phyloP scores from a whole-genome alignment of 2,329 filamentous ascomycete genomes.

The Cytospora leucostoma region DNA sequence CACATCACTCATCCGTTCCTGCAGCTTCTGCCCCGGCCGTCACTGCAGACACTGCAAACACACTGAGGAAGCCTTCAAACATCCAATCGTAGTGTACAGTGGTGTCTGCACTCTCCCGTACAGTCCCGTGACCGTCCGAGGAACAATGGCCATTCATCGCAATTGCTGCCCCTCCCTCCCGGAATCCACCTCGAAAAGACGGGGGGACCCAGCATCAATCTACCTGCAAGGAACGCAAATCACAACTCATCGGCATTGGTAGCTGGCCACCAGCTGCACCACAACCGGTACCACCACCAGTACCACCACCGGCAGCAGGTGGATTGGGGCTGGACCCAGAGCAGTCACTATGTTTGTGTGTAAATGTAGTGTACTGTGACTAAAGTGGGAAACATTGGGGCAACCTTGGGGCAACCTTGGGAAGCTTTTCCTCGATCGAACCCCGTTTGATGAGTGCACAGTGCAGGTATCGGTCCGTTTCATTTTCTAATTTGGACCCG shows the following conservation, averaged over 20 bases:
- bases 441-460: not conserved
- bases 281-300: too few relatives aligned
- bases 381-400: not conserved
- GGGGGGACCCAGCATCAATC: not conserved
- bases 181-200: not conserved
- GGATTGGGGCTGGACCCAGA: not conserved
- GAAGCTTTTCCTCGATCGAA: not conserved
- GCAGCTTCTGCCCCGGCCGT: not conserved
- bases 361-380: too few relatives aligned
- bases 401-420: not conserved
- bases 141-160: not conserved
- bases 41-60: not conserved
- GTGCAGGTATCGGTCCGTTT: not conserved
- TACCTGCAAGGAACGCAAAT: slow-evolving; percentile 1
- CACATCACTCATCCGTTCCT: not conserved
- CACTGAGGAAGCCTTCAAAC: not conserved
- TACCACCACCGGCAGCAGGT: not conserved
- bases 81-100: not conserved
- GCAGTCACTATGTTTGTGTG: too few relatives aligned
- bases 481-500: slow-evolving; percentile 1
- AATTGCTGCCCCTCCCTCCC: not conserved
- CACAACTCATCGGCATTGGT: not conserved
- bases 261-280: too few relatives aligned
- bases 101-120: not conserved
- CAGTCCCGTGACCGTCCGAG: not conserved